A percentile compares a stretch with the other conserved stretches of the same genome.
phyloP scores from a whole-genome alignment of 495 filamentous ascomycete species.

The Neurospora hispaniola region DNA sequence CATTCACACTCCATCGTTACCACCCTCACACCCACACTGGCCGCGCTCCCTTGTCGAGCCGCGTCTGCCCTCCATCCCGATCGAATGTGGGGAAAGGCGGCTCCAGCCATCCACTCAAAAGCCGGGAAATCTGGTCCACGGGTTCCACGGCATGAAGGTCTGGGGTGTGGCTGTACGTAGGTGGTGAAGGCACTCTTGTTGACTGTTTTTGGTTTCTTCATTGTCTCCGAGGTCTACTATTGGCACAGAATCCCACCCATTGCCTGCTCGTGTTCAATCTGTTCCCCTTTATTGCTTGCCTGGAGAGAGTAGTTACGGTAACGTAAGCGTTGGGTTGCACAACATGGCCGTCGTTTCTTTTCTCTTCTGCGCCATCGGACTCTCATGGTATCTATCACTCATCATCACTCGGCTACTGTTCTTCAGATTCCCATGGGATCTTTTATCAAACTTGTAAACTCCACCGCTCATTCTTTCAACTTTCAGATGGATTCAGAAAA shows the following conservation, averaged over 20 bases:
- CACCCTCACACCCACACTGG: not conserved
- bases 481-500: not conserved
- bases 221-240: not conserved
- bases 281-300: not conserved
- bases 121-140: not conserved
- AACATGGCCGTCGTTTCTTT: not conserved
- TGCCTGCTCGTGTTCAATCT: not conserved
- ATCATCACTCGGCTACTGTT: not conserved
- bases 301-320: not conserved
- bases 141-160: not conserved
- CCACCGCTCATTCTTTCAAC: not conserved
- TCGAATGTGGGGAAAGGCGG: not conserved
- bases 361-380: not conserved
- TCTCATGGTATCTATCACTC: not conserved
- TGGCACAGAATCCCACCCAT: not conserved
- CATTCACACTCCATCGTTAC: not conserved
- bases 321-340: not conserved
- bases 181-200: not conserved
- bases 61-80: not conserved
- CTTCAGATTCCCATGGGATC: not conserved
- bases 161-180: not conserved
- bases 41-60: not conserved
- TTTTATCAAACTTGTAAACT: not conserved
- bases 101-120: not conserved
- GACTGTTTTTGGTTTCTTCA: not conserved